Base-by-base conservation (phyloP, 805 yeast species). In the Schizosaccharomyces japonicus region DNA sequence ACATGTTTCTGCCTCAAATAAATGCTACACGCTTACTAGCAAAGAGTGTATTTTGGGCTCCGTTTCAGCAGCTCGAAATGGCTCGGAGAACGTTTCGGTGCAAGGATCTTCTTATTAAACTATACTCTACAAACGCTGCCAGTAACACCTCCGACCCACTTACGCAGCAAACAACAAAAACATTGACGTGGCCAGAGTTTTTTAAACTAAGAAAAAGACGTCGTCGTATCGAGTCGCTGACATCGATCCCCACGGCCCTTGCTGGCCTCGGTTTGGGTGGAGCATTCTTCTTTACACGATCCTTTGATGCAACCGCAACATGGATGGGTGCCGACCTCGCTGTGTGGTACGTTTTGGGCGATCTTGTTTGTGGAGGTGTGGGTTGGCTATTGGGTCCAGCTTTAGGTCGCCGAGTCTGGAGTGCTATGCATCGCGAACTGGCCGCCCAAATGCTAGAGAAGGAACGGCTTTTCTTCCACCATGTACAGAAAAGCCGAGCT, bases 251-350 rank as follows among this genome's bases (percentile, higher is more conserved):
- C 48, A 75, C 93, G 2, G 79, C 85, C 0, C 48, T 80, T 7
- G 55, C 69, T 5, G 83, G 92, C 1, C 72, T 81, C 21, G 65
- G 69, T 11, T 57, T 69, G 4, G 77, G 95, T 1, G 80, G 85
- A 74, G 73, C 72, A 1, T 77, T 75, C 58, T 66, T 85, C 47
- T 76, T 94, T 27, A 78, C 80, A 54, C 66, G 80, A 54, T 90
- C 82, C 58, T 74, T 90, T 51, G 95, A 87, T 60, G 80, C 87
- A 32, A 83, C 93, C 40, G 81, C 82, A 59, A 71, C 75, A 51
- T 70, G 87, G 46, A 71, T 80, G 62, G 98, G 96, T 1, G 68
- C 87, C 51, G 96, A 90, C 58, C 83, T 94, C n/a, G 67, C 81
- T 54, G 73, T 80, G 60, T 81, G 82, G 34, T 70, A 78, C 57